A percentile compares a stretch with the other conserved stretches of the same genome.
phyloP scores from a whole-genome alignment of 352 stramenopile species.

The Elongisporangium senticosum region DNA sequence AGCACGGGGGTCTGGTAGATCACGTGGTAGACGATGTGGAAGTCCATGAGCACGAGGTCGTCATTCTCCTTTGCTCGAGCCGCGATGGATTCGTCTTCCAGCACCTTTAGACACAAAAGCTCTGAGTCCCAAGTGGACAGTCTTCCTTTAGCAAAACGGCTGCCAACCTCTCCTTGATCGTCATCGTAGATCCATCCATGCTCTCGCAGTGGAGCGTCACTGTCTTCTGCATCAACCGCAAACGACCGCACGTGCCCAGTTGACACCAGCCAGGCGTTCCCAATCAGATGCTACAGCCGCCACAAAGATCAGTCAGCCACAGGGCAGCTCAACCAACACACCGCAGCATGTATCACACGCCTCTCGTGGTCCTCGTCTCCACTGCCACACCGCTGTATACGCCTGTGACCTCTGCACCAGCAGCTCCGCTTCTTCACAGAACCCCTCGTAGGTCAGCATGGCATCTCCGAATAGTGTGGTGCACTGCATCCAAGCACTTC shows the following conservation, averaged over 20 bases:
- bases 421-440: constrained; percentile 36
- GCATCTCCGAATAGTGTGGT: constrained; percentile 2
- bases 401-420: constrained; percentile 33
- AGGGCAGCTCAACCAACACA: not conserved
- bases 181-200: not conserved
- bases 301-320: constrained; percentile 1
- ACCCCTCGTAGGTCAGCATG: constrained; percentile 49
- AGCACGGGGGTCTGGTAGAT: constrained; percentile 73
- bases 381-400: constrained; percentile 42
- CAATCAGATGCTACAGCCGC: constrained; percentile 40
- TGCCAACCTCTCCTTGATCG: not conserved
- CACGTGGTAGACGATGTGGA: constrained; percentile 78
- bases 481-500: not conserved
- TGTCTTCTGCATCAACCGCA: not conserved
- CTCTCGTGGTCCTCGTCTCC: constrained; percentile 40
- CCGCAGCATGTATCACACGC: constrained; percentile 12
- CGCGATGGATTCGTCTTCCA: constrained; percentile 8
- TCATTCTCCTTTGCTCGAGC: not conserved
- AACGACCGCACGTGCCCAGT: constrained; percentile 23
- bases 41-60: constrained; percentile 50
- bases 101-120: not conserved
- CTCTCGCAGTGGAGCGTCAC: not conserved
- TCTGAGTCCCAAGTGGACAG: too few species aligned
- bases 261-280: constrained; percentile 66
- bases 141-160: not conserved